Evolutionary conservation across 257 asterid species (phyloP).

Genomic region (Nicotiana paniculata): DNA sequence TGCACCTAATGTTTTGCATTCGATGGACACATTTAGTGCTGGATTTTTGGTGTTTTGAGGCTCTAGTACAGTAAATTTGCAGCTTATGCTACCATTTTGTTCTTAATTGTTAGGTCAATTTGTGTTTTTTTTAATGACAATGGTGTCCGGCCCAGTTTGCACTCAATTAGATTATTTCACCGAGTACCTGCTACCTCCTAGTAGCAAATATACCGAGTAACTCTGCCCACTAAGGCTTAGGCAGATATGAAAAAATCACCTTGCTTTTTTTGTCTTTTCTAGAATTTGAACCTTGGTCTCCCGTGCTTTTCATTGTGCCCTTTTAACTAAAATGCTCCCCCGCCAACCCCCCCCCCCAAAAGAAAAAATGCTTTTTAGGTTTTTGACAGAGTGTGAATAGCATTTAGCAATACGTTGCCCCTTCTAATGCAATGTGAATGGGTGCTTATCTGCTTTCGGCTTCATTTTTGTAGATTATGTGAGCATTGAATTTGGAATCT

Average conservation of each 20-base stretch:
- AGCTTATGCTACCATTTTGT: not conserved
- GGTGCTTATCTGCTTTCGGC: not conserved
- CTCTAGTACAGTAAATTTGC: not conserved
- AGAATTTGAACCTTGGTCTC: not conserved
- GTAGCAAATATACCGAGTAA: not conserved
- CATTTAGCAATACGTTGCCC: not conserved
- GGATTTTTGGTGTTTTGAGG: not conserved
- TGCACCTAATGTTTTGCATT: not conserved
- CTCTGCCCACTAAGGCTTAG: not conserved
- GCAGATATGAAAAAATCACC: not conserved
- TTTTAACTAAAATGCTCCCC: too few relatives aligned
- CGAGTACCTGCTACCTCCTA: not conserved
- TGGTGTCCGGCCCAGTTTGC: not conserved
- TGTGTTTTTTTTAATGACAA: too few relatives aligned
- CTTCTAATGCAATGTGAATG: not conserved
- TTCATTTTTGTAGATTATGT: not conserved
- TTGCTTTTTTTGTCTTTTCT: not conserved
- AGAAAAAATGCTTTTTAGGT: not conserved
- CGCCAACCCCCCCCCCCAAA: not conserved
- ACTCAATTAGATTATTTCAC: not conserved
- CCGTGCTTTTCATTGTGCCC: not conserved
- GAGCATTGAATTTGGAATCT: not conserved
- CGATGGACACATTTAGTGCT: not conserved
- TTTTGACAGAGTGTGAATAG: not conserved
- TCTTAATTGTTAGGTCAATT: not conserved